phyloP scores from a whole-genome alignment of 176 grass and related monocot species.

The Paspalum vaginatum region DNA sequence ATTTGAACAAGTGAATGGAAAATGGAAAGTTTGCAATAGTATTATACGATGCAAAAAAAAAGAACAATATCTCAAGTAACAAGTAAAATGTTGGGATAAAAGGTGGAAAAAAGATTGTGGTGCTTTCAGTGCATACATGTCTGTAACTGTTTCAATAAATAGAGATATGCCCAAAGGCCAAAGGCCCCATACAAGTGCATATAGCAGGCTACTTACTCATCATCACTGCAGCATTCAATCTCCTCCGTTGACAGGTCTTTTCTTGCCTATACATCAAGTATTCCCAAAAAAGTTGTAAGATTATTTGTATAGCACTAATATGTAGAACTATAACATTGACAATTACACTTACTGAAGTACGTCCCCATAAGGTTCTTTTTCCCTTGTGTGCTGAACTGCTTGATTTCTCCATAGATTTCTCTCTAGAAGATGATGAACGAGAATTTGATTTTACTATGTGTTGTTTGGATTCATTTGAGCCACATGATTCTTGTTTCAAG shows the following conservation, averaged over 20 bases:
- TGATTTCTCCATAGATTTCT: constrained; percentile 54
- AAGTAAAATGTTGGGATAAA: constrained; percentile 14
- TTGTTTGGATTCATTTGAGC: constrained; percentile 44
- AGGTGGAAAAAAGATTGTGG: background rate
- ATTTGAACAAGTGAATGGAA: constrained; percentile 21
- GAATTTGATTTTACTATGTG: constrained; percentile 47
- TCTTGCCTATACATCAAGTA: constrained; percentile 69
- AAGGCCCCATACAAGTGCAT: constrained; percentile 3
- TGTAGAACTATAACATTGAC: constrained; percentile 31
- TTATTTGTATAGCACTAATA: constrained; percentile 33
- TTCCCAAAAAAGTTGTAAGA: constrained; percentile 39
- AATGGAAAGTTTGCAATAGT: constrained; percentile 4
- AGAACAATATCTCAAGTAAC: background rate
- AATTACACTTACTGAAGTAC: constrained; percentile 82
- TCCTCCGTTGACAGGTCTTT: constrained; percentile 89
- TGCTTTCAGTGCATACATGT: constrained; percentile 35
- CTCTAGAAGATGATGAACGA: constrained; percentile 38
- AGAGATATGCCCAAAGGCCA: constrained; percentile 12
- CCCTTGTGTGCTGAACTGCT: constrained; percentile 34
- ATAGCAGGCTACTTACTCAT: constrained; percentile 73
- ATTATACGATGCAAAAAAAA: constrained; percentile 31
- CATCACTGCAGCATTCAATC: constrained; percentile 70
- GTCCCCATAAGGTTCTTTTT: constrained; percentile 77
- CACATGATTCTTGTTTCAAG: constrained; percentile 34
- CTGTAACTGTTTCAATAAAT: constrained; percentile 21